Percentiles rank a stretch among this genome's conserved stretches.
Evolutionary conservation across 2,329 filamentous ascomycete species (phyloP).

Genomic region (Claviceps purpurea): DNA sequence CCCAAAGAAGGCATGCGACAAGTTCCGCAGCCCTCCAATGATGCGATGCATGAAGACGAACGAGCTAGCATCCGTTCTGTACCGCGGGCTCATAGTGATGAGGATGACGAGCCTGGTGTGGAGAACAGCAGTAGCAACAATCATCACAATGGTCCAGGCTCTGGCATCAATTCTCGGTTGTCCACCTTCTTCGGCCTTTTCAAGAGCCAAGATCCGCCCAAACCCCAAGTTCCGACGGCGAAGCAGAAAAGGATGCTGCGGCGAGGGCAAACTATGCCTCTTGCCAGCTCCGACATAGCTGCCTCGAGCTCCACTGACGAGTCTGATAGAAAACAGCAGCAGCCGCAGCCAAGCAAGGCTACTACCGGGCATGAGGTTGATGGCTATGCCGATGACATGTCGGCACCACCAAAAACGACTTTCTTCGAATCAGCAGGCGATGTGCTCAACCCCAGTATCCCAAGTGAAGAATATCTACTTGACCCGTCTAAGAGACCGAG

Average conservation of each 20-base stretch:
- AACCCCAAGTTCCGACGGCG: constrained; percentile 33
- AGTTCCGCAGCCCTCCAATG: constrained; percentile 57
- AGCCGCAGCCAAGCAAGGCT: constrained; percentile 19
- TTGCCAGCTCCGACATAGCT: constrained; percentile 15
- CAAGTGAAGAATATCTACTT: constrained; percentile 66
- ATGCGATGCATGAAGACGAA: constrained; percentile 56
- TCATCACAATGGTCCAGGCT: constrained; percentile 1
- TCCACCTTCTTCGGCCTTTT: constrained; percentile 63
- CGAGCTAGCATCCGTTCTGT: constrained; percentile 40
- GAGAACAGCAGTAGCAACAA: constrained; percentile 12
- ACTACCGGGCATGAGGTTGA: constrained; percentile 37
- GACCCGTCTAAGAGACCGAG: constrained; percentile 70
- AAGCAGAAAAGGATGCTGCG: constrained; percentile 61
- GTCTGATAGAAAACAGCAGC: constrained; percentile 7
- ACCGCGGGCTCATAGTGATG: constrained; percentile 16
- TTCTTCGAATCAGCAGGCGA: constrained; percentile 94
- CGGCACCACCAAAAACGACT: constrained; percentile 75
- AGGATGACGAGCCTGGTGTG: constrained; percentile 14
- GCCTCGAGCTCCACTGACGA: constrained; percentile 8
- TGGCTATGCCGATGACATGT: constrained; percentile 31
- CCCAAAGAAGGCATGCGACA: constrained; percentile 29
- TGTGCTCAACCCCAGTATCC: constrained; percentile 78
- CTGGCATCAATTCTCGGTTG: constrained; percentile 29
- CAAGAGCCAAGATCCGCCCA: constrained; percentile 40
- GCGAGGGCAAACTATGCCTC: constrained; percentile 57